Base-by-base conservation (phyloP, 352 stramenopile genomes). In the Phytopythium vexans region DNA sequence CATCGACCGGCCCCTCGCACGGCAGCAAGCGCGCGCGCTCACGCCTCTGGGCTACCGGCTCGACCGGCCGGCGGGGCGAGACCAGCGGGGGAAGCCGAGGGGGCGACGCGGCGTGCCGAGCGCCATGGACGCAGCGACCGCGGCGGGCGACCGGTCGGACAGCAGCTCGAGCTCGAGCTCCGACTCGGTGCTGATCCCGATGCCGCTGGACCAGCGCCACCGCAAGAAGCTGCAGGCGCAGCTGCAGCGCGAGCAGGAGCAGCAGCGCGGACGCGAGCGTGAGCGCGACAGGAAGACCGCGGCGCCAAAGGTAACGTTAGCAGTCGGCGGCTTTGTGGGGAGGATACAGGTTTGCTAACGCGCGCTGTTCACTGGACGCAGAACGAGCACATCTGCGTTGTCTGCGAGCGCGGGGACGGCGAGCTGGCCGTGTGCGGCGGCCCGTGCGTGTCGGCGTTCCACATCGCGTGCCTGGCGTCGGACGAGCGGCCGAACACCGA, bases 401-500 rank as follows among this genome's bases (percentile, higher is more conserved):
- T 85, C 4, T 91, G 81, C 47, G 81, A 91, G 60, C 68, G 64
- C 32, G 62, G 73, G 9, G 73, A 86, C 39, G 75, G 72, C 37
- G 77, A 64, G 37, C 57, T 74, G 4, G 52, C 80, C 8, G 61
- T 84, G 27, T 94, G 83, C 58, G 65, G 66, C 0, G 84, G 84
- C 4, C 78, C 82, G 32, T 94, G 84, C 52, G 81, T 89, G 43
- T 83, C 77, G 5, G 82, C 83, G 39, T 94, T 83, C 51, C 84
- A 94, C 56, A 44, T 60, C 6, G 32, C 49, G 7, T 93, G 83
- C 53, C 65, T 89, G 0, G 47, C 62, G 11, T 35, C 44, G 12
- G 38, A 53, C n/a, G 16, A 67, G 34, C 34, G 42, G 35, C 12
- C 15, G 21, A 27, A 27, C 21, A 27, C 21, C 21, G 21, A 27